Evolutionary conservation across 1,139 yeast species (phyloP).

Genomic region (Sugiyamaella sp.): DNA sequence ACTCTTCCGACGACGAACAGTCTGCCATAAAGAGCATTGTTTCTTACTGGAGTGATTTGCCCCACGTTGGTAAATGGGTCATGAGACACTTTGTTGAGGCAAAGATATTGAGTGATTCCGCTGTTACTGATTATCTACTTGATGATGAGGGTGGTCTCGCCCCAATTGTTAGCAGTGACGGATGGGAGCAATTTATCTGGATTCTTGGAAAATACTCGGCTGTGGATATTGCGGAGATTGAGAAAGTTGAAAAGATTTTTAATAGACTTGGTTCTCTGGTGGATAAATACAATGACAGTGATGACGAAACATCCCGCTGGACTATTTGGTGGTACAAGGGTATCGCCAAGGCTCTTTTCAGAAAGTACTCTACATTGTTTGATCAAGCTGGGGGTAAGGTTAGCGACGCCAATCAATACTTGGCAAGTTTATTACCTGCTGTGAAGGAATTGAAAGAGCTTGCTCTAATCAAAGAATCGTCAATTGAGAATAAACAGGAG

Average conservation of each 20-base stretch:
- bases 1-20: conserved; percentile 31
- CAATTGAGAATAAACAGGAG: no score
- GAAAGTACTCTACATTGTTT: conserved; percentile 18
- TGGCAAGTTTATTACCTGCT: conserved; percentile 1
- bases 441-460: conserved; percentile 10
- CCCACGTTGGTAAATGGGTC: conserved; percentile 76
- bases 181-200: conserved; percentile 33
- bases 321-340: conserved; percentile 28
- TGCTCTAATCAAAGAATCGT: no score
- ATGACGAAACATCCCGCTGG: conserved; percentile 20
- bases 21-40: conserved; percentile 59
- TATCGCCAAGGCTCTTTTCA: conserved; percentile 19
- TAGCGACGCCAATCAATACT: neutral
- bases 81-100: conserved; percentile 63
- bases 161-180: conserved; percentile 29
- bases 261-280: conserved; percentile 3
- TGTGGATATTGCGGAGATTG: conserved; percentile 5
- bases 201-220: conserved; percentile 21
- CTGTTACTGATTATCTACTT: conserved; percentile 26
- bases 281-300: neutral
- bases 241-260: neutral
- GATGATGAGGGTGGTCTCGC: conserved; percentile 7
- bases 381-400: neutral
- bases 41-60: conserved; percentile 78
- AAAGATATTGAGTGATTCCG: conserved; percentile 28